Percentiles rank a stretch among this genome's conserved stretches.
phyloP scores from a whole-genome alignment of 106 monocot genomes.

The Platanthera guangdongensis region DNA sequence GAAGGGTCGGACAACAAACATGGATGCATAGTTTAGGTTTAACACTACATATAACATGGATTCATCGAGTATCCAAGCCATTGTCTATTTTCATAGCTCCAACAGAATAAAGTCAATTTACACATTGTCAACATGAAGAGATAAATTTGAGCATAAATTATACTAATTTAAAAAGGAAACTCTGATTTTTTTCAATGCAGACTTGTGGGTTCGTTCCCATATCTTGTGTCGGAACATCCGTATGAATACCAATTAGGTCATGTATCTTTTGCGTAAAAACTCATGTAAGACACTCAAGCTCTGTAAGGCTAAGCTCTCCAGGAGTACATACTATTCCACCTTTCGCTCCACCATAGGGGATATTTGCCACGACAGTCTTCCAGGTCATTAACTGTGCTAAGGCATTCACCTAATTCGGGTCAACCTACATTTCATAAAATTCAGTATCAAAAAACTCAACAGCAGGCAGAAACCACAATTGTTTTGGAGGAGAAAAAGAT shows the following conservation, averaged over 20 bases:
- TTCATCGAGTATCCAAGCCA: slow-evolving; percentile 92
- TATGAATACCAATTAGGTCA: slow-evolving; percentile 78
- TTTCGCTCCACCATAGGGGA: slow-evolving; percentile 93
- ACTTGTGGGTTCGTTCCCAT: slow-evolving; percentile 87
- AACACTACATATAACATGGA: background rate
- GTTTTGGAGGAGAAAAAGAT: background rate
- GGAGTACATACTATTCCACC: slow-evolving; percentile 84
- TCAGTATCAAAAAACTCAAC: background rate
- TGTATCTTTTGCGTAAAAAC: slow-evolving; percentile 91
- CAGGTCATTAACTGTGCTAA: slow-evolving; percentile 89
- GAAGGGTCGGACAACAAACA: too few species aligned
- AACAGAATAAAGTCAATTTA: background rate
- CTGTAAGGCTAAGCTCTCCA: slow-evolving; percentile 59
- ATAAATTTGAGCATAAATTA: background rate
- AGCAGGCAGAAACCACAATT: background rate
- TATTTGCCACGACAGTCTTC: slow-evolving; percentile 94
- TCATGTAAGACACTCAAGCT: slow-evolving; percentile 70
- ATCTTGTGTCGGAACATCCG: slow-evolving; percentile 87
- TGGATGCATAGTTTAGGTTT: too few species aligned
- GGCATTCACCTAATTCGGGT: slow-evolving; percentile 90
- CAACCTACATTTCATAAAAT: slow-evolving; percentile 41
- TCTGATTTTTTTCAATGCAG: background rate
- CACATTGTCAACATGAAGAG: background rate
- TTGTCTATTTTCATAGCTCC: slow-evolving; percentile 34
- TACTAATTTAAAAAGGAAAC: background rate